These are phyloP conservation scores for Ramaria rubella DNA, from an alignment of 768 basidiomycete species.

Conservation along the genomic window DNA sequence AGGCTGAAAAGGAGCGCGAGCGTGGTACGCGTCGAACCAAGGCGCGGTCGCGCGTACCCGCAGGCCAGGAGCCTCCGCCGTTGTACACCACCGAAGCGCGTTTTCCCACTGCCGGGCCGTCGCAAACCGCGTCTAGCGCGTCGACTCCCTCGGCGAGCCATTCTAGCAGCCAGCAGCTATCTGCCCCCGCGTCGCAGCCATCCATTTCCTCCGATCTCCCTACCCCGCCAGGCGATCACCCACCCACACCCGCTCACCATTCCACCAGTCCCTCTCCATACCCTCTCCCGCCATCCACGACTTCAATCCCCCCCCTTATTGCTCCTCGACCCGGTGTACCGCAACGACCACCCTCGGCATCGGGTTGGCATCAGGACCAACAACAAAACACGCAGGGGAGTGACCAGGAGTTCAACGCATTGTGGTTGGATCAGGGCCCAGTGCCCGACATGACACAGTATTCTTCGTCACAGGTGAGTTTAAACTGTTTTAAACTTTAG, in stretches of 20 bases:
- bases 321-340: conserved; percentile 21
- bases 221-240: conserved; percentile 32
- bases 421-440: background rate
- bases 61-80: background rate
- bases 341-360: conserved; percentile 5
- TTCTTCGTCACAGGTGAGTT: background rate
- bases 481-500: background rate
- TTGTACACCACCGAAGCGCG: conserved; percentile 17
- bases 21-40: conserved; percentile 20
- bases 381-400: no score
- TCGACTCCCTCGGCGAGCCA: conserved; percentile 31
- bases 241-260: conserved; percentile 17
- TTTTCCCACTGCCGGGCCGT: conserved; percentile 38
- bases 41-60: conserved; percentile 8
- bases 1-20: conserved; percentile 33
- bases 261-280: conserved; percentile 8
- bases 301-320: conserved; percentile 18
- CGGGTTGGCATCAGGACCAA: background rate
- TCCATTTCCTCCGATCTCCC: conserved; percentile 26
- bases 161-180: conserved; percentile 5
- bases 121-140: conserved; percentile 47
- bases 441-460: background rate
- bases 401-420: background rate
- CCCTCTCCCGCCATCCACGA: conserved; percentile 8
- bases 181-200: conserved; percentile 24